These are phyloP conservation scores for Macadamia integrifolia DNA, from an alignment of 164 flowering plant genomes.

Conservation along the genomic window DNA sequence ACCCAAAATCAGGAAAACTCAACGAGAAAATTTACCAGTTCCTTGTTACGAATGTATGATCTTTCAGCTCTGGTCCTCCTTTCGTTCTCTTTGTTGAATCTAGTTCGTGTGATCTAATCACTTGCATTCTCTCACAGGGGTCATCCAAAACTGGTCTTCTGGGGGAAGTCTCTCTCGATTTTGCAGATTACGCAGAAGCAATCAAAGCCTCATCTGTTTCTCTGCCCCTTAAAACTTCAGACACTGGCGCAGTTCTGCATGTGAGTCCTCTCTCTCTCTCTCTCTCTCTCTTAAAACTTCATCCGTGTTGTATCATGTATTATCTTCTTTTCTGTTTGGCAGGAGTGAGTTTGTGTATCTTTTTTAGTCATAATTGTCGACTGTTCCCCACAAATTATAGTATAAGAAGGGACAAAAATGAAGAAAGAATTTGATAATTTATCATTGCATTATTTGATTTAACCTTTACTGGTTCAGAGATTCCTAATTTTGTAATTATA, in stretches of 20 bases:
- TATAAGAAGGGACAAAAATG: neutral
- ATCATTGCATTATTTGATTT: neutral
- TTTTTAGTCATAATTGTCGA: neutral
- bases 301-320: no score
- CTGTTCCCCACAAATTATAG: neutral
- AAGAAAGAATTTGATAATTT: neutral
- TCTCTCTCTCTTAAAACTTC: neutral
- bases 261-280: conserved; percentile 39
- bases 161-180: conserved; percentile 72
- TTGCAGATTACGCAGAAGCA: conserved; percentile 67
- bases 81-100: neutral
- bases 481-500: neutral
- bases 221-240: conserved; percentile 56
- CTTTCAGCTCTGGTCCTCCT: neutral
- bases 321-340: no score
- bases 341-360: no score
- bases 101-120: neutral
- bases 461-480: neutral
- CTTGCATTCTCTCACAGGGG: conserved; percentile 44
- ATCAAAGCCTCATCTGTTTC: conserved; percentile 46
- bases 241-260: conserved; percentile 62
- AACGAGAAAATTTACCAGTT: conserved; percentile 57
- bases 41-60: conserved; percentile 54
- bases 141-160: conserved; percentile 62
- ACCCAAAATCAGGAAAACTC: conserved; percentile 68